phyloP scores from a whole-genome alignment of 805 yeast species.

The Nakazawaea peltata region DNA sequence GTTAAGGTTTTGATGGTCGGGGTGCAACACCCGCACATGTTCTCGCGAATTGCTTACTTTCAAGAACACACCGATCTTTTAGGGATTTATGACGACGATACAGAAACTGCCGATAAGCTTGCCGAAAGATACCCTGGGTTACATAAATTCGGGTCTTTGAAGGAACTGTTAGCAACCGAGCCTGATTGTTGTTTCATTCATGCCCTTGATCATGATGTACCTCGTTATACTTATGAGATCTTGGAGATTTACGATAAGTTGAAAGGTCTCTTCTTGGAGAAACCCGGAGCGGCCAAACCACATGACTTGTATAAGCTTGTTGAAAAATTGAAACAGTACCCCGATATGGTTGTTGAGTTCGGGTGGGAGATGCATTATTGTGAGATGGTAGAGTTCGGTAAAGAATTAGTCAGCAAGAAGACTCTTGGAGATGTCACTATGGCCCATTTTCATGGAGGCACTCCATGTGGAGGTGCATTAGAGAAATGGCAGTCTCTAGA shows the following conservation, averaged over 20 bases:
- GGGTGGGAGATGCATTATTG: conserved; percentile 10
- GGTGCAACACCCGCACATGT: conserved; percentile 9
- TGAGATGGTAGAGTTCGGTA: conserved; percentile 4
- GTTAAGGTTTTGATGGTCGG: conserved; percentile 4
- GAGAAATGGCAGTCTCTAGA: conserved; percentile 10
- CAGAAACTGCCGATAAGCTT: neutral
- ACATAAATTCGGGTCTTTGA: neutral
- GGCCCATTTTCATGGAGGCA: conserved; percentile 9
- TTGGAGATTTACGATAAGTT: neutral
- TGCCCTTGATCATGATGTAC: conserved; percentile 7
- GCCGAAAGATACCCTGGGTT: neutral
- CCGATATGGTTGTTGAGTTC: conserved; percentile 6
- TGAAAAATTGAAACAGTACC: conserved; percentile 2
- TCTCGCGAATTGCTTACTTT: conserved; percentile 5
- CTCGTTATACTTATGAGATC: conserved; percentile 2
- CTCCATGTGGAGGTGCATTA: conserved; percentile 7
- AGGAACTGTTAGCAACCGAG: neutral
- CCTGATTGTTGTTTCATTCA: conserved; percentile 5
- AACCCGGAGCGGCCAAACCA: conserved; percentile 6
- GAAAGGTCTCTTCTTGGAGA: conserved; percentile 7
- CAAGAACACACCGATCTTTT: neutral
- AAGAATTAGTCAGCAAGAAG: neutral
- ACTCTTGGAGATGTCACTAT: conserved; percentile 5
- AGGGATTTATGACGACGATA: conserved; percentile 6
- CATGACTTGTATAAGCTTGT: neutral